These are phyloP conservation scores for Warburgia ugandensis DNA, from an alignment of 164 flowering plant genomes.

Conservation along the genomic window DNA sequence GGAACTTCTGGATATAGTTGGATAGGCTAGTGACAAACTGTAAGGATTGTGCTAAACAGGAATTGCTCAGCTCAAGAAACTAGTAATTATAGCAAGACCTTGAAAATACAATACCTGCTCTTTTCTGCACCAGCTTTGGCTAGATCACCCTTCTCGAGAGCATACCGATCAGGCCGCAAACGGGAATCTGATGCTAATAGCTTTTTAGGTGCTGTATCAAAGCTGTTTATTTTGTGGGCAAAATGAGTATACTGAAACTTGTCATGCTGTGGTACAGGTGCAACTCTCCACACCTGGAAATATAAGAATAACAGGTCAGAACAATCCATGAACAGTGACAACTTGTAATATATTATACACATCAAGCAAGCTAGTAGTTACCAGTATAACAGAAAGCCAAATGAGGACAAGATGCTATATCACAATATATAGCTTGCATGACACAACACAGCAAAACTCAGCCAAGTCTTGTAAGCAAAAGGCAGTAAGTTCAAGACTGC, in stretches of 20 bases:
- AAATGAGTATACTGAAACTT: conserved; percentile 74
- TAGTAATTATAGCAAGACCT: background rate
- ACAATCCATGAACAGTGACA: background rate
- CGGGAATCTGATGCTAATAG: conserved; percentile 85
- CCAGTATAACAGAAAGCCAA: no score
- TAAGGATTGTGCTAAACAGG: no score
- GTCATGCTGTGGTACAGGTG: conserved; percentile 58
- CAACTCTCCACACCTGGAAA: conserved; percentile 75
- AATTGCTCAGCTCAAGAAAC: no score
- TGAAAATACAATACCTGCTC: conserved; percentile 43
- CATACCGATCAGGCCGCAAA: conserved; percentile 76
- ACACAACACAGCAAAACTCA: no score
- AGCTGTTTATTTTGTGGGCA: conserved; percentile 80
- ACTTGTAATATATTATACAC: background rate
- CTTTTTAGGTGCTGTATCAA: conserved; percentile 80
- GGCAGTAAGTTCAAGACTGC: no score
- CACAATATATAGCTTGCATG: no score
- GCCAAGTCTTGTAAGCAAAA: no score
- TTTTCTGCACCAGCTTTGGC: conserved; percentile 74
- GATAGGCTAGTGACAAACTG: no score
- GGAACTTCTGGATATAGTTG: no score
- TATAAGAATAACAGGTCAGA: no score
- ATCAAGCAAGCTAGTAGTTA: no score
- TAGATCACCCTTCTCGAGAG: conserved; percentile 73
- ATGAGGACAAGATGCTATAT: no score